phyloP scores from a whole-genome alignment of 768 basidiomycete species.

The Boletus subparvulus region DNA sequence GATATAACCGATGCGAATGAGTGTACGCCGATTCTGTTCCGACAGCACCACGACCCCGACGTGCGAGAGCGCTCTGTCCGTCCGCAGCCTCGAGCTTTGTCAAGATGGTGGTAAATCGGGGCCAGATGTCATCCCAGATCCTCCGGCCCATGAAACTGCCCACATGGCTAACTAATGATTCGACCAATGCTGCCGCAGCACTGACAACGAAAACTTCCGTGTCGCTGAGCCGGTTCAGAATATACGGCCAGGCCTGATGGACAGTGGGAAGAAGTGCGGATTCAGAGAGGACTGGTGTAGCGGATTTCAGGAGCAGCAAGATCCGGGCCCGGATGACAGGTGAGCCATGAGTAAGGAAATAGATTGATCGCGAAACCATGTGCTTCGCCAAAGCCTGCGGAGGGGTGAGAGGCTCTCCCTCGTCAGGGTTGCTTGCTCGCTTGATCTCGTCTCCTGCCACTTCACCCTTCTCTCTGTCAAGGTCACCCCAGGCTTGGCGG shows the following conservation, averaged over 20 bases:
- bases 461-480: slow-evolving; percentile 25
- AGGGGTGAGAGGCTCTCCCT: slow-evolving; percentile 56
- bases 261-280: slow-evolving; percentile 80
- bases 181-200: slow-evolving; percentile 73
- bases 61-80: slow-evolving; percentile 60
- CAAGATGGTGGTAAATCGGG: slow-evolving; percentile 67
- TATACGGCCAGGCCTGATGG: slow-evolving; percentile 91
- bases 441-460: slow-evolving; percentile 20
- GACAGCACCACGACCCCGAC: slow-evolving; percentile 48
- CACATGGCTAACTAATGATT: slow-evolving; percentile 61
- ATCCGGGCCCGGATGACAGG: slow-evolving; percentile 84
- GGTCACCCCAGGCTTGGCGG: slow-evolving; percentile 53
- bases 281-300: slow-evolving; percentile 70
- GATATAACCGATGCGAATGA: slow-evolving; percentile 76
- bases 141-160: slow-evolving; percentile 85
- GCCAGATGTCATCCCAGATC: slow-evolving; percentile 95
- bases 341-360: slow-evolving; percentile 89
- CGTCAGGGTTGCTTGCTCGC: slow-evolving; percentile 31
- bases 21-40: slow-evolving; percentile 76
- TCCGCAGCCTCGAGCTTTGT: slow-evolving; percentile 62
- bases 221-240: slow-evolving; percentile 80
- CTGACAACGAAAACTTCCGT: slow-evolving; percentile 75
- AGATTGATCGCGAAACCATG: slow-evolving; percentile 83
- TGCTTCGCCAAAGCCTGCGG: slow-evolving; percentile 76
- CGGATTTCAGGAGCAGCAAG: slow-evolving; percentile 67